phyloP scores from a whole-genome alignment of 129 eudicot genomes.

The Artemisia annua region DNA sequence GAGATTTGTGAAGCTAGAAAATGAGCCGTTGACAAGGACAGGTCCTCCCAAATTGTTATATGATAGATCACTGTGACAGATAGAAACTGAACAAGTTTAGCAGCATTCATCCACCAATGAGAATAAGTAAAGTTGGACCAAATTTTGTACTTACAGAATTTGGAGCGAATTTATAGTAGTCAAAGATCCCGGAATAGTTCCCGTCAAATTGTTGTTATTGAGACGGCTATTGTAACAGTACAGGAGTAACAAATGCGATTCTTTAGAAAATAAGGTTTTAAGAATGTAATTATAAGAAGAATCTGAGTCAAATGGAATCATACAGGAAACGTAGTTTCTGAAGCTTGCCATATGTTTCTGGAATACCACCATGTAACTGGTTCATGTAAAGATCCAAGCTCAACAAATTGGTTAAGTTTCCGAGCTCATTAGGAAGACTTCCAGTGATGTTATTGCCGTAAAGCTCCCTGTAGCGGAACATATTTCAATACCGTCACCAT shows the following conservation, averaged over 20 bases:
- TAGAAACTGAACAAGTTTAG: not conserved
- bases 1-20: slow-evolving; percentile 46
- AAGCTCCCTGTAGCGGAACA: slow-evolving; percentile 60
- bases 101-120: not conserved
- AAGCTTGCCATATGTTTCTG: slow-evolving; percentile 64
- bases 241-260: not conserved
- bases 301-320: slow-evolving; percentile 12
- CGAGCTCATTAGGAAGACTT: slow-evolving; percentile 65
- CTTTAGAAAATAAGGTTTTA: not conserved
- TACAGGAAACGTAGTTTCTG: slow-evolving; percentile 69
- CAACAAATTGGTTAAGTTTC: slow-evolving; percentile 66
- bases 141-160: slow-evolving; percentile 54
- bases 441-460: slow-evolving; percentile 74
- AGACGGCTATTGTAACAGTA: slow-evolving; percentile 51
- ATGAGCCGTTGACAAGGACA: slow-evolving; percentile 75
- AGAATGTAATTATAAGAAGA: slow-evolving; percentile 2
- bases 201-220: slow-evolving; percentile 60
- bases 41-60: slow-evolving; percentile 53
- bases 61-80: slow-evolving; percentile 67
- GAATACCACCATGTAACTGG: slow-evolving; percentile 55
- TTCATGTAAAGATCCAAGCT: slow-evolving; percentile 78
- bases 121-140: not conserved
- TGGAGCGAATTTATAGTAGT: slow-evolving; percentile 52
- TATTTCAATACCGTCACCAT: slow-evolving; percentile 9
- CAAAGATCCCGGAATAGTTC: slow-evolving; percentile 52